phyloP scores from a whole-genome alignment of 2,329 filamentous ascomycete genomes.

The Gyromitra esculenta region DNA sequence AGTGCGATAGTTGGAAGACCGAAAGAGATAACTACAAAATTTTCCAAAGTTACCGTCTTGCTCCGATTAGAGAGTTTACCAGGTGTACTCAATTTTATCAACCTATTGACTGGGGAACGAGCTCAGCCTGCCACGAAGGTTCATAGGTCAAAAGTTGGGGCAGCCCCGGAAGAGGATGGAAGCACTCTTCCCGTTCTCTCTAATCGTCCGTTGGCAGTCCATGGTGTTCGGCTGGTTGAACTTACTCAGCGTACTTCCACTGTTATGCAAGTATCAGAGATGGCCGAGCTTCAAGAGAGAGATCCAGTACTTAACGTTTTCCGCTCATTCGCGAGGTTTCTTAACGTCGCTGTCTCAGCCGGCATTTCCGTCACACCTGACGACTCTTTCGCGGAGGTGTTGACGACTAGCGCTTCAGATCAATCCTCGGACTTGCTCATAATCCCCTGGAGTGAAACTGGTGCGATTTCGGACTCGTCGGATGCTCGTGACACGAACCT shows the following conservation, averaged over 20 bases:
- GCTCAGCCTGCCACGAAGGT: slow-evolving; percentile 58
- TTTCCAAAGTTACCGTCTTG: slow-evolving; percentile 78
- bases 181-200: slow-evolving; percentile 56
- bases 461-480: slow-evolving; percentile 73
- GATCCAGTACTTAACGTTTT: slow-evolving; percentile 94
- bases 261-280: slow-evolving; percentile 91
- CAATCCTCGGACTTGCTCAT: slow-evolving; percentile 78
- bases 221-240: slow-evolving; percentile 85
- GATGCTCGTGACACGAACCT: slow-evolving; percentile 61
- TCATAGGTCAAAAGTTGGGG: slow-evolving; percentile 59
- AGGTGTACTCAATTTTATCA: slow-evolving; percentile 82
- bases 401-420: slow-evolving; percentile 75
- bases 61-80: slow-evolving; percentile 86
- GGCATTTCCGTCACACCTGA: slow-evolving; percentile 83
- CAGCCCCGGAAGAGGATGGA: slow-evolving; percentile 58
- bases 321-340: slow-evolving; percentile 83
- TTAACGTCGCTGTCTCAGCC: slow-evolving; percentile 83
- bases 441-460: slow-evolving; percentile 89
- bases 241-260: slow-evolving; percentile 92
- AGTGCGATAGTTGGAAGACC: slow-evolving; percentile 59
- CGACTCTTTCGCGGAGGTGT: slow-evolving; percentile 78
- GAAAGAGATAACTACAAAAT: slow-evolving; percentile 63
- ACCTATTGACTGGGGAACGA: slow-evolving; percentile 73
- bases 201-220: slow-evolving; percentile 72
- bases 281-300: slow-evolving; percentile 74